Evolutionary conservation across 2,329 filamentous ascomycete species (phyloP).

Genomic region (Alternaria postmessia): DNA sequence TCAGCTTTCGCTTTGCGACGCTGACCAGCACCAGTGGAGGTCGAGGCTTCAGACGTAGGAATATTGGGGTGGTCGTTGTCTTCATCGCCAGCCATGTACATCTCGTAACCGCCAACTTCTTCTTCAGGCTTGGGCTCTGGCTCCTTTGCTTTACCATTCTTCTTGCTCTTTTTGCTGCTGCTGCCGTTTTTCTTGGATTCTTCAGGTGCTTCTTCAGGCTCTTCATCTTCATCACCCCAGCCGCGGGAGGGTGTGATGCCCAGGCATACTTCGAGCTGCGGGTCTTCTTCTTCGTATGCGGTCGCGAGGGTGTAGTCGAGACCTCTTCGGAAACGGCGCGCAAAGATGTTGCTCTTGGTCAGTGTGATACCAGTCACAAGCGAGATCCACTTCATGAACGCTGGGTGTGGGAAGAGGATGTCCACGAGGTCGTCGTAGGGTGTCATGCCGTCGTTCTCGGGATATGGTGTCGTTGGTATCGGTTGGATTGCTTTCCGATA

Average conservation of each 20-base stretch:
- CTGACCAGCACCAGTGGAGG: slow-evolving; percentile 58
- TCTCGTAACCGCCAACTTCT: slow-evolving; percentile 77
- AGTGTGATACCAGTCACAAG: slow-evolving; percentile 80
- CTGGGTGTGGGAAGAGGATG: slow-evolving; percentile 79
- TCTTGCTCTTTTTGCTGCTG: slow-evolving; percentile 28
- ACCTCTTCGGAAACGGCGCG: slow-evolving; percentile 84
- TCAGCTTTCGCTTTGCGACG: slow-evolving; percentile 62
- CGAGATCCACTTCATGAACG: slow-evolving; percentile 90
- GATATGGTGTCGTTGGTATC: slow-evolving; percentile 45
- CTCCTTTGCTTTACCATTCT: slow-evolving; percentile 39
- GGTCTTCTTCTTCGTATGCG: slow-evolving; percentile 74
- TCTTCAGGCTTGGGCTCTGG: slow-evolving; percentile 54
- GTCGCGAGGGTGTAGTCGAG: slow-evolving; percentile 93
- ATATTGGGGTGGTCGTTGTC: slow-evolving; percentile 60
- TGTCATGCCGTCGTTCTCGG: slow-evolving; percentile 44
- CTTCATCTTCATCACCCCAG: slow-evolving; percentile 78
- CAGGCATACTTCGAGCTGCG: slow-evolving; percentile 86
- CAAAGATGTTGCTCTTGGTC: slow-evolving; percentile 78
- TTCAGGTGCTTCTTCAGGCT: slow-evolving; percentile 59
- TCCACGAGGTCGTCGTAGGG: slow-evolving; percentile 79
- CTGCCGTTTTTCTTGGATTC: slow-evolving; percentile 52
- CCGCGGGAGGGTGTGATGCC: slow-evolving; percentile 84
- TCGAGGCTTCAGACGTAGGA: slow-evolving; percentile 43
- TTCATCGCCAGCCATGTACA: slow-evolving; percentile 88
- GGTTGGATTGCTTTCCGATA: slow-evolving; percentile 70